These are phyloP conservation scores for Blastocystis sp. DNA, from an alignment of 352 stramenopile species.

Conservation along the genomic window DNA sequence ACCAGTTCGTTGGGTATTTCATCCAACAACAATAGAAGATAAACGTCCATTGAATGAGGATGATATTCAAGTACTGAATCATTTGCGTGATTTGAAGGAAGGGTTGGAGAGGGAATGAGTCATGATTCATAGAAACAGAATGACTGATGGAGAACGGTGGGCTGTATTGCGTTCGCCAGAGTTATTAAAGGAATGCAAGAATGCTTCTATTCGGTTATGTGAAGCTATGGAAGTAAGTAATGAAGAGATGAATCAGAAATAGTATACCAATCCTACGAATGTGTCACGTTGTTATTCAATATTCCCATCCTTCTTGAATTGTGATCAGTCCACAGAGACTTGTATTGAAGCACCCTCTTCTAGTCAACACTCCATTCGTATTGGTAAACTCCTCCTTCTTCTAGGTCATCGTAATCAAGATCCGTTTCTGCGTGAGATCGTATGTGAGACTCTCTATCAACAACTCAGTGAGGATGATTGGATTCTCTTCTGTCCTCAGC, in stretches of 20 bases:
- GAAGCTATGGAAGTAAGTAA: constrained; percentile 12
- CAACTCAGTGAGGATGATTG: constrained; percentile 25
- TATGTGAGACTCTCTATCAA: not conserved
- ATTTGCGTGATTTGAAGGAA: not conserved
- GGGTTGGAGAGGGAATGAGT: not conserved
- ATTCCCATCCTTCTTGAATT: not conserved
- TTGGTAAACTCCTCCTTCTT: constrained; percentile 26
- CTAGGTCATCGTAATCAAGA: not conserved
- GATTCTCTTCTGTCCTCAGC: constrained; percentile 64
- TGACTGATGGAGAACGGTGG: constrained; percentile 25
- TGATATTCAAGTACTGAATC: not conserved
- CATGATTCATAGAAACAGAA: not conserved
- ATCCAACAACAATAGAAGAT: not conserved
- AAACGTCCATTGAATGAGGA: not conserved
- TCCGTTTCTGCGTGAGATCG: constrained; percentile 23
- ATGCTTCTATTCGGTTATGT: not conserved
- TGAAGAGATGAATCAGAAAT: not conserved
- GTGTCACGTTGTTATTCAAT: constrained; percentile 6
- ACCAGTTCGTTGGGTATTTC: not conserved
- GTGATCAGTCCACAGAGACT: not conserved
- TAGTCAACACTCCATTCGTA: not conserved
- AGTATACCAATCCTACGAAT: not conserved
- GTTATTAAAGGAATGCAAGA: not conserved
- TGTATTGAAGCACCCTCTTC: not conserved
- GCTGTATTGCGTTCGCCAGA: not conserved